phyloP scores from a whole-genome alignment of 2,329 filamentous ascomycete species.

The Lachnellula hyalina region DNA sequence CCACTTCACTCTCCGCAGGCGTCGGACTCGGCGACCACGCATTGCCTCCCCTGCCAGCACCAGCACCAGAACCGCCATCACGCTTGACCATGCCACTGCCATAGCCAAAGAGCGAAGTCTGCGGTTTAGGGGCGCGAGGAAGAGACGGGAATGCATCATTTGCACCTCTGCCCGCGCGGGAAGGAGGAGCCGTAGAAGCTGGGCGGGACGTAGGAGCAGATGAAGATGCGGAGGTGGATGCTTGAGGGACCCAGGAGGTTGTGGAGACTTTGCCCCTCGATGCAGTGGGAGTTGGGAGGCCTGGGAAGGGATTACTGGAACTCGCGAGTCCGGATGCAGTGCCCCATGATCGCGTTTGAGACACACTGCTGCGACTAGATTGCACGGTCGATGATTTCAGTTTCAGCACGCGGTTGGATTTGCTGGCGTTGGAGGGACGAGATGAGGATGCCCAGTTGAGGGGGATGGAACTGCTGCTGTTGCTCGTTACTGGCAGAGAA shows the following conservation, averaged over 20 bases:
- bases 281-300: constrained; percentile 31
- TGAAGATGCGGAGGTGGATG: constrained; percentile 31
- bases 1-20: constrained; percentile 9
- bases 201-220: constrained; percentile 26
- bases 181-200: constrained; percentile 9
- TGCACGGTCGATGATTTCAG: constrained; percentile 65
- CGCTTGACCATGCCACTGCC: constrained; percentile 50
- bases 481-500: constrained; percentile 68
- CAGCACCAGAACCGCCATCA: constrained; percentile 39
- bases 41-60: constrained; percentile 25
- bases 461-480: constrained; percentile 40
- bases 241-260: constrained; percentile 31
- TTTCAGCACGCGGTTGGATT: constrained; percentile 54
- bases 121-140: constrained; percentile 67
- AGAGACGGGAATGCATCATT: constrained; percentile 75
- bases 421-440: constrained; percentile 17
- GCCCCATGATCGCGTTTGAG: constrained; percentile 52
- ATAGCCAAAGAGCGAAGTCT: constrained; percentile 58
- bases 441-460: constrained; percentile 28
- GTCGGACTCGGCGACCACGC: constrained; percentile 25
- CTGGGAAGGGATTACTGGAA: constrained; percentile 40
- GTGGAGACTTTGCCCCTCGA: constrained; percentile 27
- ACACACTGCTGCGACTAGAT: constrained; percentile 56
- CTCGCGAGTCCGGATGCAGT: constrained; percentile 28
- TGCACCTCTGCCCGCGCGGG: constrained; percentile 4